Evolutionary conservation across 176 grass and related monocot species (phyloP).

Genomic region (Microstegium vimineum): DNA sequence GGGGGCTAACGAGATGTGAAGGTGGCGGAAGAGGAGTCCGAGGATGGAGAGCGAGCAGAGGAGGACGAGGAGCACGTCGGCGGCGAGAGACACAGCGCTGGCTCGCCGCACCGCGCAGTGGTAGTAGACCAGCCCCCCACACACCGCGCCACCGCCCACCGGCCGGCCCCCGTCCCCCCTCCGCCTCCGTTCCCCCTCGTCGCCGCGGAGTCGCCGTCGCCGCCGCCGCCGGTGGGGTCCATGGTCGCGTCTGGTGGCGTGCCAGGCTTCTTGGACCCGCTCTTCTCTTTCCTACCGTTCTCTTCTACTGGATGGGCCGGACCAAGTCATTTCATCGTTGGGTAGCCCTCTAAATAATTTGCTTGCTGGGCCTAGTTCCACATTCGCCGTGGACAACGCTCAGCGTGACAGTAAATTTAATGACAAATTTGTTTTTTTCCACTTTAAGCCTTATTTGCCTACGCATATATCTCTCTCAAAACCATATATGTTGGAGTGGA

Average conservation of each 20-base stretch:
- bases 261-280: not conserved
- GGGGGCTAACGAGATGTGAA: conserved; percentile 71
- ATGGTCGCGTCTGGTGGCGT: conserved; percentile 12
- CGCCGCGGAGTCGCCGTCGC: conserved; percentile 7
- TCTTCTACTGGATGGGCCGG: not conserved
- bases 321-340: not conserved
- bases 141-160: conserved; percentile 69
- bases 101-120: conserved; percentile 74
- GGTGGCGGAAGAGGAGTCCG: conserved; percentile 88
- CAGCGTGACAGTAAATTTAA: too few relatives aligned
- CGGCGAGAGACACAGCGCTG: conserved; percentile 76
- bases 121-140: conserved; percentile 82
- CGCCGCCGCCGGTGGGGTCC: conserved; percentile 33
- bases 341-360: not conserved
- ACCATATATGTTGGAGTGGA: too few relatives aligned
- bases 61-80: conserved; percentile 89
- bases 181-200: conserved; percentile 10
- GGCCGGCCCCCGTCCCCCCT: conserved; percentile 21
- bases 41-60: conserved; percentile 95
- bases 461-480: too few relatives aligned
- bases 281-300: not conserved
- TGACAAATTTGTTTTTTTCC: too few relatives aligned
- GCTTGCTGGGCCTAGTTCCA: not conserved
- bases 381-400: too few relatives aligned
- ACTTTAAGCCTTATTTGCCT: too few relatives aligned